Conservation (phyloP, 192 early-diverging fungal species). For the Backusella luteola region DNA sequence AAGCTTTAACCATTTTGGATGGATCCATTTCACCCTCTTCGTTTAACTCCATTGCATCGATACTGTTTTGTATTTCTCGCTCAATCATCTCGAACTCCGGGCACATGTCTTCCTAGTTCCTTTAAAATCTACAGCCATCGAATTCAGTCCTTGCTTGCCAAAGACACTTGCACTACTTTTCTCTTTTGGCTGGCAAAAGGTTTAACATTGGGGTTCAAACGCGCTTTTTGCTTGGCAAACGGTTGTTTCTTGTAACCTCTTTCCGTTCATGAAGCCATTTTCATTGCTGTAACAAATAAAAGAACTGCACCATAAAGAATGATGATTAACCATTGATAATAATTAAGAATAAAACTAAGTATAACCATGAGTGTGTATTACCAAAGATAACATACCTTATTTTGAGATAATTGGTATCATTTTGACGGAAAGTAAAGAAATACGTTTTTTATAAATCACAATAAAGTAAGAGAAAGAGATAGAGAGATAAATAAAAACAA, state of each 20-base stretch:
- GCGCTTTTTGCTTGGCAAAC: not conserved
- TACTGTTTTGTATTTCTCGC: conserved; percentile 69
- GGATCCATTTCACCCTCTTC: conserved; percentile 51
- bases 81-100: conserved; percentile 86
- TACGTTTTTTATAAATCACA: no score
- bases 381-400: no score
- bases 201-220: not conserved
- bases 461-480: no score
- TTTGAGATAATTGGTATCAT: no score
- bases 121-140: conserved; percentile 58
- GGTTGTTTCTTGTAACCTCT: not conserved
- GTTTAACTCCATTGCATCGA: conserved; percentile 70
- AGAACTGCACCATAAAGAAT: no score
- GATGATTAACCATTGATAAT: no score
- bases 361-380: no score
- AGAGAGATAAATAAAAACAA: no score
- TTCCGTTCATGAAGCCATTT: no score
- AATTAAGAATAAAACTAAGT: no score
- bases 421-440: no score
- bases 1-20: conserved; percentile 75
- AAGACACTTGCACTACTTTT: conserved; percentile 53
- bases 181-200: conserved; percentile 51
- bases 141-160: conserved; percentile 62
- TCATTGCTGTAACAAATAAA: no score
- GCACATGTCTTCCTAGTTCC: conserved; percentile 85